Evolutionary conservation across 768 basidiomycete species (phyloP).

Genomic region (Suillus americanus): DNA sequence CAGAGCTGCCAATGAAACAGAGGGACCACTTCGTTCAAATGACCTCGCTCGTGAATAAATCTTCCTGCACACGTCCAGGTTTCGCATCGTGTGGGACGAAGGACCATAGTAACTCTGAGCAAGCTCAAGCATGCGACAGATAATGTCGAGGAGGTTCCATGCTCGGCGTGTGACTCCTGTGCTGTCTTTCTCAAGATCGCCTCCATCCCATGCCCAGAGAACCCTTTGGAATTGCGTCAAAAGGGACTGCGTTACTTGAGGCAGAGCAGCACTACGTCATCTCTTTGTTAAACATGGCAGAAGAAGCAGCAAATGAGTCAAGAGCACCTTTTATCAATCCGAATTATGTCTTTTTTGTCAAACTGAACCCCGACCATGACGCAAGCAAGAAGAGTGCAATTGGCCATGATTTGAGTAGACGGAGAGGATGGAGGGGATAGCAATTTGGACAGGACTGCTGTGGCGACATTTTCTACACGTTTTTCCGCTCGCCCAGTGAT

Average conservation of each 20-base stretch:
- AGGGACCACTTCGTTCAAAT: neutral
- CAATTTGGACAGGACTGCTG: neutral
- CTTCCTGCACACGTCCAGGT: neutral
- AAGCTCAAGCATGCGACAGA: neutral
- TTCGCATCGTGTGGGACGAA: neutral
- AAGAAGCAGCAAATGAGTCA: neutral
- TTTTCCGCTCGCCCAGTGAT: neutral
- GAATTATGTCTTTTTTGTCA: neutral
- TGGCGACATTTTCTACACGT: neutral
- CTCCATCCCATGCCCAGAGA: too few relatives aligned
- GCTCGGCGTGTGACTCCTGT: neutral
- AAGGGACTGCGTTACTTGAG: neutral
- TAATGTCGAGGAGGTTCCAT: neutral
- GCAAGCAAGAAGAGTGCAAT: neutral
- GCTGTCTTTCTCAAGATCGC: neutral
- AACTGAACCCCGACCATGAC: neutral
- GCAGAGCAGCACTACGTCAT: neutral
- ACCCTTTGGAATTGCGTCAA: too few relatives aligned
- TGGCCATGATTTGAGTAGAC: neutral
- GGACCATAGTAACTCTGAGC: accelerated
- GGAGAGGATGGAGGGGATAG: neutral
- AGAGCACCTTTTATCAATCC: neutral
- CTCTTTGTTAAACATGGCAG: neutral
- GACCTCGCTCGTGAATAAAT: neutral
- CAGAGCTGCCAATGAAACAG: neutral